These are phyloP conservation scores for Coffea humblotiana DNA, from an alignment of 305 asterid species.

Conservation along the genomic window DNA sequence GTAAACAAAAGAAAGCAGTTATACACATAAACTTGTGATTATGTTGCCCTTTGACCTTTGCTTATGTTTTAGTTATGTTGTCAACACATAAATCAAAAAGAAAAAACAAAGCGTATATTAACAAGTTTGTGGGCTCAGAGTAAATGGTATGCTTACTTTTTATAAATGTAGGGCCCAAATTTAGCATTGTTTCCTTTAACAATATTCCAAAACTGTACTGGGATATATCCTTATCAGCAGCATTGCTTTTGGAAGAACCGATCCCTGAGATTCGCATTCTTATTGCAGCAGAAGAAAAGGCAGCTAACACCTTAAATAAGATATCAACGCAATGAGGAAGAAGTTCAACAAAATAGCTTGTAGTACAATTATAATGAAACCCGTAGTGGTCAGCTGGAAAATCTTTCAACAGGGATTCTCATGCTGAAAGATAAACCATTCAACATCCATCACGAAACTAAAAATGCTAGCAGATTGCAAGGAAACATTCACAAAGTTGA, in stretches of 20 bases:
- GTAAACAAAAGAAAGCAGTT: not conserved
- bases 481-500: not conserved
- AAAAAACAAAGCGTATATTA: not conserved
- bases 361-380: constrained; percentile 7
- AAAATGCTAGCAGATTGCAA: not conserved
- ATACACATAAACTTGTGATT: not conserved
- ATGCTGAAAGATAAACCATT: not conserved
- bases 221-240: constrained; percentile 45
- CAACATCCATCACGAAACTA: not conserved
- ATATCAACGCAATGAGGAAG: constrained; percentile 36
- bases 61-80: not conserved
- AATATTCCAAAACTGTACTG: constrained; percentile 66
- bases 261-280: constrained; percentile 61
- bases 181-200: constrained; percentile 83
- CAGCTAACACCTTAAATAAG: constrained; percentile 72
- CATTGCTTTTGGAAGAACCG: constrained; percentile 43
- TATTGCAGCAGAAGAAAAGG: constrained; percentile 78
- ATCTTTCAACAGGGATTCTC: not conserved
- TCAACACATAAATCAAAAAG: not conserved
- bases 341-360: constrained; percentile 22
- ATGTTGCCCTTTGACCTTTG: not conserved
- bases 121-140: not conserved
- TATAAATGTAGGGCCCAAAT: constrained; percentile 94
- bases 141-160: constrained; percentile 53
- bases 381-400: not conserved